Evolutionary conservation across 2,329 filamentous ascomycete species (phyloP), one percentile per base, ranked within the genome.

Genomic region (Monilinia vaccinii-corymbosi): DNA sequence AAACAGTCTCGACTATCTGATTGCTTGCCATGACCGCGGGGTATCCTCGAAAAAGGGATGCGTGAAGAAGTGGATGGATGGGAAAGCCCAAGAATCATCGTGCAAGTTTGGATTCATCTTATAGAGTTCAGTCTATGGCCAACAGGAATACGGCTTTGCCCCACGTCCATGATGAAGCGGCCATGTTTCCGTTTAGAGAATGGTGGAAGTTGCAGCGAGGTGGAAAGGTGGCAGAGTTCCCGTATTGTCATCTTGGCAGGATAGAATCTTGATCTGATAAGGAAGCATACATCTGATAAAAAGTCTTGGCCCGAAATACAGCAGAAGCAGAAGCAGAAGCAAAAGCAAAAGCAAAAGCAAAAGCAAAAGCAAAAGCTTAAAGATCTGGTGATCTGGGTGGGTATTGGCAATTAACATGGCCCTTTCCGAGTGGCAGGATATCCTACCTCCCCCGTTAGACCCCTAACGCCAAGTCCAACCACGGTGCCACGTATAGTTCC

Each of bases 401-500:
- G n/a, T n/a, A n/a, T n/a, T n/a, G n/a, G n/a, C n/a, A n/a, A n/a
- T n/a, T n/a, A n/a, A n/a, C n/a, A n/a, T n/a, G n/a, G n/a, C n/a
- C n/a, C n/a, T 46, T 2, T 21, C 47, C 25, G 63, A 66, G 28
- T 69, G 60, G 60, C 66, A 61, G 2, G 63, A 66, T 25, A 68
- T 65, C 14, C 66, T 63, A 34, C 67, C 70, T 13, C 65, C 66
- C 1, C 62, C 7, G 61, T 64, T 13, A 68, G 46, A 3, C 66
- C 65, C 28, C 64, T 64, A 23, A 67, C 64, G 14, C 66, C 64
- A 60, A 68, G 63, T 32, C 46, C 57, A 9, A 62, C 47, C 4
- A 71, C 69, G 52, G 75, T 68, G 5, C 74, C 76, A 2, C 76
- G 76, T n/a, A 72, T 65, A n/a, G n/a, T n/a, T n/a, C n/a, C n/a